Percentiles rank a stretch among this genome's conserved stretches.
Evolutionary conservation across 495 filamentous ascomycete species (phyloP).

Genomic region (Penicillium bovifimosum): DNA sequence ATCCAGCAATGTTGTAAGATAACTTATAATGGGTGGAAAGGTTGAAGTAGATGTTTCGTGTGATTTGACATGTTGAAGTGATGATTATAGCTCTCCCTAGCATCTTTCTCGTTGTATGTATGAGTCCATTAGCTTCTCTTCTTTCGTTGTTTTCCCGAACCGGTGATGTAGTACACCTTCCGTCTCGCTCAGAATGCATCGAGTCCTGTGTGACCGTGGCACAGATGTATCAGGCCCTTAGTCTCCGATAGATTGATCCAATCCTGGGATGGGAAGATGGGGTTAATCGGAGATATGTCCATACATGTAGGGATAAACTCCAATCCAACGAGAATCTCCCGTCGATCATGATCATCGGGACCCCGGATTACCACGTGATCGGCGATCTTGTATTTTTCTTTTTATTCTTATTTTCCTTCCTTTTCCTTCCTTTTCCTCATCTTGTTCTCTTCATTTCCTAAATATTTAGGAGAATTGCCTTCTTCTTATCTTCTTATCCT

Average conservation of each 20-base stretch:
- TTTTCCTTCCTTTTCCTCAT: no score
- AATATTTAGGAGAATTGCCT: no score
- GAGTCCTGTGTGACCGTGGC: constrained; percentile 13
- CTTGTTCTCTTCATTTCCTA: no score
- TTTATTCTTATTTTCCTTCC: no score
- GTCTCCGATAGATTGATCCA: background rate
- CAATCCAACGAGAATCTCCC: background rate
- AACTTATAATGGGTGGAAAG: background rate
- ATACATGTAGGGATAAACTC: no score
- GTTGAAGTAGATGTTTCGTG: background rate
- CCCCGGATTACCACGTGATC: background rate
- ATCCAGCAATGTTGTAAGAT: constrained; percentile 4
- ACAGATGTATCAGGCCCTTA: constrained; percentile 4
- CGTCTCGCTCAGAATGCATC: background rate
- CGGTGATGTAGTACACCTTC: constrained; percentile 1
- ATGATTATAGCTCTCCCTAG: background rate
- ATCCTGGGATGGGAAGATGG: background rate
- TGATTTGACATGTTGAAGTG: background rate
- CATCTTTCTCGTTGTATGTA: background rate
- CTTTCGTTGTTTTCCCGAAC: background rate
- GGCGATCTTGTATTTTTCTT: background rate
- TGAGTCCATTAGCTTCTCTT: background rate
- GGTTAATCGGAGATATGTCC: background rate
- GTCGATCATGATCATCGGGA: background rate
- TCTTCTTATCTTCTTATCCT: background rate